Evolutionary conservation across 164 flowering plant species (phyloP).

Genomic region (Tetracentron sinense): DNA sequence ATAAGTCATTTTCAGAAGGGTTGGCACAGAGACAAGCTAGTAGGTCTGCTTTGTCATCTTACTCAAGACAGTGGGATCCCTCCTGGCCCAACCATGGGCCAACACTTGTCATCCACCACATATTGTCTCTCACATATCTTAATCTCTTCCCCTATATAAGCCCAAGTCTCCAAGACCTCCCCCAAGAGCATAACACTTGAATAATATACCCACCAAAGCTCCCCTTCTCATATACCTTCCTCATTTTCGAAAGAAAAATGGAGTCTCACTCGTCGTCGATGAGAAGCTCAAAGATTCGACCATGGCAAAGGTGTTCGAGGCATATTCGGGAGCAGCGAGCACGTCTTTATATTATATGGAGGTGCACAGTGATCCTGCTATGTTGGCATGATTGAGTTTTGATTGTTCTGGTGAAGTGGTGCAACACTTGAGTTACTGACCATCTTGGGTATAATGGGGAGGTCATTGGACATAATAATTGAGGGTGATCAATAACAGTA

Average conservation of each 20-base stretch:
- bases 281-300: conserved; percentile 28
- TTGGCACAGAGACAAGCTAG: conserved; percentile 23
- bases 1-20: conserved; percentile 23
- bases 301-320: conserved; percentile 38
- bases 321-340: conserved; percentile 37
- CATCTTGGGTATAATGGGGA: neutral
- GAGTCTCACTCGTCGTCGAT: conserved; percentile 16
- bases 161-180: neutral
- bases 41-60: conserved; percentile 17
- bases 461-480: neutral
- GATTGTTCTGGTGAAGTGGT: neutral
- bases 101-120: conserved; percentile 27
- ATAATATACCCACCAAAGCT: neutral
- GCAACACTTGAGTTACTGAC: too few species aligned
- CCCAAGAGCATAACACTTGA: neutral
- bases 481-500: neutral
- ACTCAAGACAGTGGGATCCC: conserved; percentile 14
- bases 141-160: conserved; percentile 11
- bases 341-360: conserved; percentile 53
- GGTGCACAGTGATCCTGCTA: conserved; percentile 46
- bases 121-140: conserved; percentile 17
- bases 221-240: neutral
- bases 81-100: conserved; percentile 12
- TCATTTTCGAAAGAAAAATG: conserved; percentile 8
- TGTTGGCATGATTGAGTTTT: conserved; percentile 42